Base-by-base conservation (phyloP, 2,329 filamentous ascomycete genomes). In the Talaromyces sp. region DNA sequence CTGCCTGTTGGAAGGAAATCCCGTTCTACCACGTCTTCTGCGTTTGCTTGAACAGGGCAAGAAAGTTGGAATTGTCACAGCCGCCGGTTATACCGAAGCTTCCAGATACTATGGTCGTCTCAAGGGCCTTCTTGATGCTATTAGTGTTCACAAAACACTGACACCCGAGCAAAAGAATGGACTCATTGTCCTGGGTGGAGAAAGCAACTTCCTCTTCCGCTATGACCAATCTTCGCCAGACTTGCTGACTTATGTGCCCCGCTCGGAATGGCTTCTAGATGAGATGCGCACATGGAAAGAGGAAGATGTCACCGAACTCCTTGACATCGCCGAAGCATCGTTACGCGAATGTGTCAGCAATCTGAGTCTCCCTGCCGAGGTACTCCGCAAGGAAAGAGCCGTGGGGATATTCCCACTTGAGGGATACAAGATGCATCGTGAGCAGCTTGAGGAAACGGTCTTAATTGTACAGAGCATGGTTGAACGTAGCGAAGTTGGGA, bases 361-460 rank as follows among this genome's bases (percentile, higher is more conserved):
- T 55, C 85, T 99, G 77, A 86, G 87, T 63, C 84, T 99, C 22
- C 88, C 91, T 0, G 95, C 93, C 9, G 81, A 82, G 1, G 81
- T 98, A 7, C 82, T 98, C 61, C 88, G 95, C 64, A 99, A 99
- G 77, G 90, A 96, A 71, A 87, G 93, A 22, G 90, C 91, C 8
- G 90, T 93, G 0, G 91, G 91, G 64, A 89, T 93, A 69, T 84
- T 91, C 64, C 89, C 89, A 1, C 76, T 84, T 0, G 78, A 85
- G 1, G 82, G 84, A 1, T 80, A 84, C 19, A 88, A 87, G 60
- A 92, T 96, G 70, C 85, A 89, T 32, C 87, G 95, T 19, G 95
- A 99, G 78, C 90, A 90, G 62, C 85, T 99, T 19, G 95, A 99
- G 74, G 95, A 99, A 78, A 97, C 93, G 0, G 95, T 99, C 0